Evolutionary conservation across 139 green algal genomes (phyloP).

Genomic region (Monoraphidium neglectum): DNA sequence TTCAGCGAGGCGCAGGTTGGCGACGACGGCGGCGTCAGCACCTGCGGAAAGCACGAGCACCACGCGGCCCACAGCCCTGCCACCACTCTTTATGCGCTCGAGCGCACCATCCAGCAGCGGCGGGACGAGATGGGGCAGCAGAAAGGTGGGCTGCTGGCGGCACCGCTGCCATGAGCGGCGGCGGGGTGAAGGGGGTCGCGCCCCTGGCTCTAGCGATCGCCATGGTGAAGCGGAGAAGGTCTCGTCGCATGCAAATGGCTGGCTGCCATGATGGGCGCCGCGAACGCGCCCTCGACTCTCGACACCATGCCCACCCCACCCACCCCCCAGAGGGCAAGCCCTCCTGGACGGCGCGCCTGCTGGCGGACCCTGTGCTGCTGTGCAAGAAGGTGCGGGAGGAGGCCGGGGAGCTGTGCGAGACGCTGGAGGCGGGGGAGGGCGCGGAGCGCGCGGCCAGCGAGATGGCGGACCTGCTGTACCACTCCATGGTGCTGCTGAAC

Average conservation of each 20-base stretch:
- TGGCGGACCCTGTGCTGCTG: slow-evolving; percentile 85
- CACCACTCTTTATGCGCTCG: slow-evolving; percentile 82
- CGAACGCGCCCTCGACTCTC: too few species aligned
- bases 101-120: slow-evolving; percentile 85
- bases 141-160: slow-evolving; percentile 33
- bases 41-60: slow-evolving; percentile 45
- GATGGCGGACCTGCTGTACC: slow-evolving; percentile 97
- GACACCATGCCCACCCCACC: background rate
- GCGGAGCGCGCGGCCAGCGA: slow-evolving; percentile 86
- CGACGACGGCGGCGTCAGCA: slow-evolving; percentile 19
- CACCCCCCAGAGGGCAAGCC: slow-evolving; percentile 72
- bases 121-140: slow-evolving; percentile 39
- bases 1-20: slow-evolving; percentile 57
- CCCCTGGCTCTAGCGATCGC: too few species aligned
- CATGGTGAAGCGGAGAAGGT: too few species aligned
- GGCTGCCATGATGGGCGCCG: too few species aligned
- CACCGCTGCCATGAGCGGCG: too few species aligned
- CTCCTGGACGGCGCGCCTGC: slow-evolving; percentile 91
- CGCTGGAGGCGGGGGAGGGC: slow-evolving; percentile 85
- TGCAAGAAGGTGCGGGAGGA: slow-evolving; percentile 96
- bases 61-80: slow-evolving; percentile 45
- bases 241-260: too few species aligned
- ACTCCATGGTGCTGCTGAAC: slow-evolving; percentile 94
- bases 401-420: slow-evolving; percentile 94
- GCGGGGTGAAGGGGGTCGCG: too few species aligned